Evolutionary conservation across 805 yeast genomes (phyloP), one percentile per base, ranked within the genome.

Genomic region (Lachancea meyersii): DNA sequence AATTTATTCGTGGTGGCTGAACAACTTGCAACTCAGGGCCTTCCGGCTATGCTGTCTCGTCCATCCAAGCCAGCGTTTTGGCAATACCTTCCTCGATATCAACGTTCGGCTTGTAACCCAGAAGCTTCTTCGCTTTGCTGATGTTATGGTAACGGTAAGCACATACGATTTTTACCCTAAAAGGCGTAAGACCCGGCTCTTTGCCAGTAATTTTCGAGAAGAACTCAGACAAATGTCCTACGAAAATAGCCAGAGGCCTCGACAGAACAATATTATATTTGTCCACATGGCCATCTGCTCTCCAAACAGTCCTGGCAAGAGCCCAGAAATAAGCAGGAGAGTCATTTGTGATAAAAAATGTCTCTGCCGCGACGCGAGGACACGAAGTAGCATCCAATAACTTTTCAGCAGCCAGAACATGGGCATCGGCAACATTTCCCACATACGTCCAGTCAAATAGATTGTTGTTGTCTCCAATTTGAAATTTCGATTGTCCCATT

Each of bases 361-460:
- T 76, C 61, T 91, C 86, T 41, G 98, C 98, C 4, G 86, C 82
- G 19, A 91, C 79, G 21, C 56, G 49, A 1, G 54, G 44, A 8
- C 73, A 68, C 13, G 67, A 52, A 5, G 52, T 52, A 5, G 75
- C 68, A 44, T 76, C 69, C 38, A 86, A 63, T 16, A 89, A 62
- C 61, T 80, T 80, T 55, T 83, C 69, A 5, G 96, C 95, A 1
- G 97, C 98, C 39, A 93, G 69, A 8, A 91, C 91, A 61, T 93
- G 99, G 8, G 97, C 82, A 64, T 88, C 94, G 0, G 98, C 97
- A 31, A 94, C 97, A 64, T 93, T 93, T 10, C 97, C 97, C n/a
- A 83, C 97, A 58, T 88, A 93, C 0, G 97, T 87, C 86, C 96
- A 89, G 62, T 93, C 99, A 56, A 91, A 93, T 43, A 93, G 66